Base-by-base conservation (phyloP, 768 basidiomycete genomes). In the Mycena rosella region DNA sequence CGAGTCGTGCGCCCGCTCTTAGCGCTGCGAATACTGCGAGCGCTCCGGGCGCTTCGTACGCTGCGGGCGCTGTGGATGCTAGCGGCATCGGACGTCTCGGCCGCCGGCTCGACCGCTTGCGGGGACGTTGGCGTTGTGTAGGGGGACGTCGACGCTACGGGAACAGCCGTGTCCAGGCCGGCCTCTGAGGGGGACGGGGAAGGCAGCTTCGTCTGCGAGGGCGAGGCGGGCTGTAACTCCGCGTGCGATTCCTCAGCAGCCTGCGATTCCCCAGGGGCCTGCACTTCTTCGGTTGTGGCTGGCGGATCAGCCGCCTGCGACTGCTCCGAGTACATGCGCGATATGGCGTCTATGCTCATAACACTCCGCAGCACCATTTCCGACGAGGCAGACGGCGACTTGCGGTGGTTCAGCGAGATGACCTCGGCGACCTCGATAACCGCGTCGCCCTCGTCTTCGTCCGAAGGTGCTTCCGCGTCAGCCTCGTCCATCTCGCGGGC, bases 401-500 rank as follows among this genome's bases (percentile, higher is more conserved):
- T 72, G 15, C 82, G 81, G 42, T 67, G 70, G 27, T 68, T 53
- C 15, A 87, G 69, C 2, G 80, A 71, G 8, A 88, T 78, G 40
- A 84, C 78, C 69, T 84, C 85, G 5, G 85, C 87, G 8, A 74
- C 83, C 65, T 82, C 82, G 49, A 88, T 86, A 49, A 86, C 75
- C 15, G 81, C 81, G 56, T 74, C 75, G 49, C 63, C 77, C 24
- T 72, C 73, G 38, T 74, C 75, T 17, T 74, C 73, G 76, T 80
- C 69, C 5, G 66, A 63, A 2, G 6, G 48, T 27, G 75, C 74
- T 15, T 73, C 79, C 27, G 75, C 77, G 59, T 90, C 88, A 56
- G 88, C 76, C 47, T 87, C 87, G 74, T 95, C 92, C 73, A 94
- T 84, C 74, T 94, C 91, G 57, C 81, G 76, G 1, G 93, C 94